Percentiles rank a stretch among this genome's conserved stretches.
Evolutionary conservation across 1,284 basidiomycete species (phyloP).

Genomic region (Mycena sp.): DNA sequence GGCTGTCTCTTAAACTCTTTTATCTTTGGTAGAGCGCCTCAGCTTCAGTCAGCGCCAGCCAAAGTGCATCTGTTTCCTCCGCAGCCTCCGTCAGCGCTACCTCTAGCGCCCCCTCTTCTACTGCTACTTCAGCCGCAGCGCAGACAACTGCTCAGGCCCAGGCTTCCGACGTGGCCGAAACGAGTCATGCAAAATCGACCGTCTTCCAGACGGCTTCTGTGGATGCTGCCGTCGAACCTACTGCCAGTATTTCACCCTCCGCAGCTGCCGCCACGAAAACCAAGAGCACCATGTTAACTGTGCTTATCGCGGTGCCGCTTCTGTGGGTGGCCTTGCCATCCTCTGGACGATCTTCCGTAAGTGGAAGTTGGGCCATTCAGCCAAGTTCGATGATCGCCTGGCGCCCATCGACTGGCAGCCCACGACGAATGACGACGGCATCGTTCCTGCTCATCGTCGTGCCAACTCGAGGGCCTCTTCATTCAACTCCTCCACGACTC

Average conservation of each 20-base stretch:
- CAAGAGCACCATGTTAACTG: conserved; percentile 74
- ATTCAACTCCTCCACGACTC: conserved; percentile 70
- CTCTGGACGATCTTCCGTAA: conserved; percentile 92
- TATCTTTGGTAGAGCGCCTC: conserved; percentile 15
- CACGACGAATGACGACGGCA: conserved; percentile 56
- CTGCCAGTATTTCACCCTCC: conserved; percentile 4
- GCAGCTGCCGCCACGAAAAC: conserved; percentile 51
- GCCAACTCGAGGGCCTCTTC: conserved; percentile 69
- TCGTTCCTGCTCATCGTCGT: conserved; percentile 60
- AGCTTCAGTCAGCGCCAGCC: too few relatives aligned
- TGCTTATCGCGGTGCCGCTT: conserved; percentile 78
- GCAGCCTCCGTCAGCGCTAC: conserved; percentile 19
- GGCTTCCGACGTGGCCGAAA: conserved; percentile 19
- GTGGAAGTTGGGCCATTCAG: conserved; percentile 87
- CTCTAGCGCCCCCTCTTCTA: conserved; percentile 29
- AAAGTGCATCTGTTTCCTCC: too few relatives aligned
- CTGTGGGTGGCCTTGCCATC: conserved; percentile 72
- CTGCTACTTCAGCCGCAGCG: conserved; percentile 28
- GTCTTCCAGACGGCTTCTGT: conserved; percentile 31
- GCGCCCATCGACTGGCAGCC: conserved; percentile 87
- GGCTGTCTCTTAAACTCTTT: neutral
- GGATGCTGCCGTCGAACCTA: conserved; percentile 33
- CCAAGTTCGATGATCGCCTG: conserved; percentile 84
- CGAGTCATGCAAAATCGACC: conserved; percentile 30
- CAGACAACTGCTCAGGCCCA: conserved; percentile 31